These are phyloP conservation scores for Athelia psychrophila DNA, from an alignment of 1,284 basidiomycete species.

Conservation along the genomic window DNA sequence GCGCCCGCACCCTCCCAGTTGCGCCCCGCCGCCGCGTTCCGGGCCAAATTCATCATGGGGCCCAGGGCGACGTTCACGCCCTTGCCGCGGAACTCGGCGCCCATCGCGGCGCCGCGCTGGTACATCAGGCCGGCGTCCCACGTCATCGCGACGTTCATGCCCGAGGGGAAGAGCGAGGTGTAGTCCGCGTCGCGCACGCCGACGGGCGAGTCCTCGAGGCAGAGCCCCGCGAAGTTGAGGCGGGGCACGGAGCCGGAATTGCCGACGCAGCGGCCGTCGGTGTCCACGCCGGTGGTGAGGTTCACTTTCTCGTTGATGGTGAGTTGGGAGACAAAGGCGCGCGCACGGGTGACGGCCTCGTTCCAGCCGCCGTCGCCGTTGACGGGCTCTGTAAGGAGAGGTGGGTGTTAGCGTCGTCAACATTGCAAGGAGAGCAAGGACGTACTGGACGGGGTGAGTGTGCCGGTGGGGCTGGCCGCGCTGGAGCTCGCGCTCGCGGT, in stretches of 20 bases:
- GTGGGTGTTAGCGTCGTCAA: not conserved
- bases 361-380: slow-evolving; percentile 10
- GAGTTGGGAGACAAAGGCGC: slow-evolving; percentile 7
- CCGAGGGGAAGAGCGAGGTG: slow-evolving; percentile 15
- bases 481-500: not conserved
- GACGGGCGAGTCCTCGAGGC: slow-evolving; percentile 33
- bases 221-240: slow-evolving; percentile 9
- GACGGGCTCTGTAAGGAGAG: slow-evolving; percentile 7
- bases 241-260: slow-evolving; percentile 31
- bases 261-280: slow-evolving; percentile 40
- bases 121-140: slow-evolving; percentile 36
- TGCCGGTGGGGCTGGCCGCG: not conserved
- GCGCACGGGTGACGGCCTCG: slow-evolving; percentile 13
- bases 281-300: slow-evolving; percentile 27
- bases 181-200: slow-evolving; percentile 21
- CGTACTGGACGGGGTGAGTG: not conserved
- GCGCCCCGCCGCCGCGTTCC: slow-evolving; percentile 30
- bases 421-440: not conserved
- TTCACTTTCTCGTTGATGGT: slow-evolving; percentile 27
- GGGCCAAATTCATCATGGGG: slow-evolving; percentile 21
- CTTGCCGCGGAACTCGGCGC: slow-evolving; percentile 47
- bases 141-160: slow-evolving; percentile 20
- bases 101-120: slow-evolving; percentile 47
- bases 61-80: slow-evolving; percentile 44
- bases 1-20: slow-evolving; percentile 49